Base-by-base conservation (phyloP, 1,139 yeast genomes). In the Saccharomycopsis crataegensis region DNA sequence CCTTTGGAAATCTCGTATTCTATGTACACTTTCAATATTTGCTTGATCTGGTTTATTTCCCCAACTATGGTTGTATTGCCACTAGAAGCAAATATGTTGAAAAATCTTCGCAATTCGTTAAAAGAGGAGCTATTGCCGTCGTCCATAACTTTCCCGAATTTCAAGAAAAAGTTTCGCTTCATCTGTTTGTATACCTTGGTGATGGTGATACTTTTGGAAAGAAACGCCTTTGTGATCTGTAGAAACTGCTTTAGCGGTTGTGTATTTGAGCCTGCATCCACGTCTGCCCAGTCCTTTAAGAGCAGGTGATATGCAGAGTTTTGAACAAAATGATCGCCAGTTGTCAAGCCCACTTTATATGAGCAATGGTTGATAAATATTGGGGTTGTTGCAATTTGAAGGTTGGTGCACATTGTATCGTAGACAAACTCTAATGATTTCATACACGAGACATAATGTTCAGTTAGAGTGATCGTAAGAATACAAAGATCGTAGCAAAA, bases 391-490 rank as follows among this genome's bases (percentile, higher is more conserved):
- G 32, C 50, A 6, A 46, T 46, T 11, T 22, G 16, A 17, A 46
- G n/a, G 33, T 51, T 47, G 14, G 50, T 46, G n/a, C 16, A 43
- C 16, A 43, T 34, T 11, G 54, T 47, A 32, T 51, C 54, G 41
- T 28, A 51, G 33, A 51, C 42, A 11, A 33, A 37, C n/a, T 43
- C 50, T 16, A 46, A n/a, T 12, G 47, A 16, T n/a, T 43, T 38
- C 16, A 51, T 32, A 43, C 43, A 42, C 6, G 37, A 16, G n/a
- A 48, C 22, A 43, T 51, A 51, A 33, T 46, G 46, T 14, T 51
- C 54, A 3, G 46, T 42, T 14, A 51, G 34, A n/a, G 54, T 43
- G 11, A 51, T 51, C n/a, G 50, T 51, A 11, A 51, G 36, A 14
- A 51, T 40, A 12, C 52, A 44, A 8, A 49, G 43, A 17, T 49